Evolutionary conservation across 2,329 filamentous ascomycete species (phyloP).

Genomic region (Phaeomoniella chlamydospora): DNA sequence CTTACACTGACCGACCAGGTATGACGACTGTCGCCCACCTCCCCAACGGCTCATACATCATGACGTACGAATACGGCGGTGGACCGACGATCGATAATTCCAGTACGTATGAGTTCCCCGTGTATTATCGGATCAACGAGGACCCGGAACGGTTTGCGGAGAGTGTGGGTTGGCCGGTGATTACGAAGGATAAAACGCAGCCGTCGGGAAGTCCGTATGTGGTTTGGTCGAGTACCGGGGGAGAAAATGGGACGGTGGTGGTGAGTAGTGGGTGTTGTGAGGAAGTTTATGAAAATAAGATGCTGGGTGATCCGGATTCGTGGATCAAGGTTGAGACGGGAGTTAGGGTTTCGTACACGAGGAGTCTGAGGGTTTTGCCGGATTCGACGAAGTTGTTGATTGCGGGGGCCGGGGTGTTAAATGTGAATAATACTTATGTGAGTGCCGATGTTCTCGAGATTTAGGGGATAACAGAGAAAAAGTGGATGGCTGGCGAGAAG

Average conservation of each 20-base stretch:
- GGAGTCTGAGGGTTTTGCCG: conserved; percentile 29
- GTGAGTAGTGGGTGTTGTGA: conserved; percentile 24
- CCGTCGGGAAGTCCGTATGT: conserved; percentile 35
- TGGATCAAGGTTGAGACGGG: conserved; percentile 31
- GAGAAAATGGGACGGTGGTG: conserved; percentile 32
- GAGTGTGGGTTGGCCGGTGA: conserved; percentile 24
- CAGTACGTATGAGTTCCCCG: conserved; percentile 26
- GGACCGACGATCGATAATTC: conserved; percentile 17
- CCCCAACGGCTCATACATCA: conserved; percentile 46
- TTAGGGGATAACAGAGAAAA: no score
- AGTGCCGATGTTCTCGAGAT: neutral
- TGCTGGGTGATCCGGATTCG: conserved; percentile 24
- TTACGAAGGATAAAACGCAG: conserved; percentile 25
- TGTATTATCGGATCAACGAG: conserved; percentile 36
- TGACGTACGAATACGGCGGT: conserved; percentile 50
- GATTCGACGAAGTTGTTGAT: conserved; percentile 24
- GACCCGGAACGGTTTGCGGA: conserved; percentile 32
- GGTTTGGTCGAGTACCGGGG: conserved; percentile 34
- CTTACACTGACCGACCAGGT: conserved; percentile 49
- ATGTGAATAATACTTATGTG: conserved; percentile 3
- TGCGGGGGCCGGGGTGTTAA: conserved; percentile 20
- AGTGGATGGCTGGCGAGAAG: no score
- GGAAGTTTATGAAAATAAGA: conserved; percentile 32
- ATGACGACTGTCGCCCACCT: conserved; percentile 51
- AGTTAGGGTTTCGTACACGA: conserved; percentile 28